phyloP scores from a whole-genome alignment of 1,284 basidiomycete species.

The Mycosarcoma maydis region DNA sequence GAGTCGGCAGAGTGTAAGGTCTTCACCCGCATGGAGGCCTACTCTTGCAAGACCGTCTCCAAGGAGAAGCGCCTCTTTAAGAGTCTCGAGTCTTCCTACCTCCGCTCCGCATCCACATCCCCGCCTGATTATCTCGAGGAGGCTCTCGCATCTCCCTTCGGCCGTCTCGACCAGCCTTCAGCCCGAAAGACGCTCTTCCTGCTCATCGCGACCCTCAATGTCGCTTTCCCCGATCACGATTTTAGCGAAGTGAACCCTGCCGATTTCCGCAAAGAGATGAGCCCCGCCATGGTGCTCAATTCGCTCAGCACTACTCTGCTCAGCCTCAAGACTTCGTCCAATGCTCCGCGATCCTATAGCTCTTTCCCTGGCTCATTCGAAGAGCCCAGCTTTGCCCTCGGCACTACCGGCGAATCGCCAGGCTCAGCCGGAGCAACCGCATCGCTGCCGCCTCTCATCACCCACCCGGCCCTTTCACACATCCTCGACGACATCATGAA shows the following conservation, averaged over 20 bases:
- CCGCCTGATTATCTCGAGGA: conserved; percentile 63
- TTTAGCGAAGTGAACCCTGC: conserved; percentile 91
- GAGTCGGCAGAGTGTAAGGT: conserved; percentile 86
- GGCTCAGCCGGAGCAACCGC: conserved; percentile 19
- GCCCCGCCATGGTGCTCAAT: conserved; percentile 61
- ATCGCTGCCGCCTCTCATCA: conserved; percentile 42
- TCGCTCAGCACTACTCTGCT: conserved; percentile 63
- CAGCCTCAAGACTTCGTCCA: conserved; percentile 55
- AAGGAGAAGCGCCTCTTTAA: conserved; percentile 97
- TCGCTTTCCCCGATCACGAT: conserved; percentile 96
- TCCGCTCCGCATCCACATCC: conserved; percentile 59
- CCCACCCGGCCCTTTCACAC: conserved; percentile 83
- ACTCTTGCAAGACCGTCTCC: conserved; percentile 96
- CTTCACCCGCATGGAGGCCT: conserved; percentile 92
- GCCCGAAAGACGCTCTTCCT: conserved; percentile 89
- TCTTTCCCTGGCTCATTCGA: conserved; percentile 57
- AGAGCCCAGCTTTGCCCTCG: conserved; percentile 45
- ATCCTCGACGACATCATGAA: conserved; percentile 90
- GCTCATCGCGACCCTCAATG: conserved; percentile 94
- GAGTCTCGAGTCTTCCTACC: conserved; percentile 71
- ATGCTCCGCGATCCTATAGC: conserved; percentile 56
- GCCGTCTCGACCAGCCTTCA: conserved; percentile 69
- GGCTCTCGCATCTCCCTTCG: conserved; percentile 64
- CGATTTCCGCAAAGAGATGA: conserved; percentile 78
- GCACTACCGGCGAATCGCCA: conserved; percentile 20